These are phyloP conservation scores for Tricholoma flavovirens DNA, from an alignment of 768 basidiomycete genomes.

Conservation along the genomic window DNA sequence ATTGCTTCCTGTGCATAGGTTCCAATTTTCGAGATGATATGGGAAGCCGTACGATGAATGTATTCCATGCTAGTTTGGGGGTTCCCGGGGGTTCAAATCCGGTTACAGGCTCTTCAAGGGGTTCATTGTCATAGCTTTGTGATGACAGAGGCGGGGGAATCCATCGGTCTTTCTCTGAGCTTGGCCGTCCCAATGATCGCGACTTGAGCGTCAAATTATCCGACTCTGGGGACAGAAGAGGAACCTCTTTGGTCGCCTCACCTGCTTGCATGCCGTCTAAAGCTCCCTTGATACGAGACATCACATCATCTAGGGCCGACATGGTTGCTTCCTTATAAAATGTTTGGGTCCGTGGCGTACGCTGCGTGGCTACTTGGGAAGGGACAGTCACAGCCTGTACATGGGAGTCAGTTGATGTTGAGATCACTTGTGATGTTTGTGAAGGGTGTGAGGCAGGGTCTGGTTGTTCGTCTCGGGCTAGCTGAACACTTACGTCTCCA, in stretches of 20 bases:
- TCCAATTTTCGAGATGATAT: slow-evolving; percentile 34
- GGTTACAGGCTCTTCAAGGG: slow-evolving; percentile 40
- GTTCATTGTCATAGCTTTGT: slow-evolving; percentile 30
- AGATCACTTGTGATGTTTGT: background rate
- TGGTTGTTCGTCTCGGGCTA: background rate
- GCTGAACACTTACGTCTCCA: background rate
- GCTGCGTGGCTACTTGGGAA: slow-evolving; percentile 20
- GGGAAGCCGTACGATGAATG: slow-evolving; percentile 45
- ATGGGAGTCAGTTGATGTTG: slow-evolving; percentile 9
- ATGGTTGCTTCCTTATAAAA: slow-evolving; percentile 51
- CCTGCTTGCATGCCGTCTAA: slow-evolving; percentile 59
- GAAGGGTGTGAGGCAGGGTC: background rate
- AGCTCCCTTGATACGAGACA: slow-evolving; percentile 83
- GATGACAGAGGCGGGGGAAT: slow-evolving; percentile 49
- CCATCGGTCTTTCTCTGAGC: slow-evolving; percentile 44
- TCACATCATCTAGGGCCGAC: slow-evolving; percentile 74
- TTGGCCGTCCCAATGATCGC: slow-evolving; percentile 13
- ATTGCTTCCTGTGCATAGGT: slow-evolving; percentile 42
- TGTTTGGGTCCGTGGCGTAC: slow-evolving; percentile 34
- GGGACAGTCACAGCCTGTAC: slow-evolving; percentile 20
- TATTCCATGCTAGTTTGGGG: slow-evolving; percentile 34
- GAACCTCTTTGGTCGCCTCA: slow-evolving; percentile 29
- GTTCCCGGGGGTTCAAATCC: slow-evolving; percentile 42
- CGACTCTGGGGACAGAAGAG: slow-evolving; percentile 13
- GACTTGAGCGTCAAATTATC: slow-evolving; percentile 19